These are phyloP conservation scores for Jaltomata sinuosa DNA, from an alignment of 257 asterid genomes.

Conservation along the genomic window DNA sequence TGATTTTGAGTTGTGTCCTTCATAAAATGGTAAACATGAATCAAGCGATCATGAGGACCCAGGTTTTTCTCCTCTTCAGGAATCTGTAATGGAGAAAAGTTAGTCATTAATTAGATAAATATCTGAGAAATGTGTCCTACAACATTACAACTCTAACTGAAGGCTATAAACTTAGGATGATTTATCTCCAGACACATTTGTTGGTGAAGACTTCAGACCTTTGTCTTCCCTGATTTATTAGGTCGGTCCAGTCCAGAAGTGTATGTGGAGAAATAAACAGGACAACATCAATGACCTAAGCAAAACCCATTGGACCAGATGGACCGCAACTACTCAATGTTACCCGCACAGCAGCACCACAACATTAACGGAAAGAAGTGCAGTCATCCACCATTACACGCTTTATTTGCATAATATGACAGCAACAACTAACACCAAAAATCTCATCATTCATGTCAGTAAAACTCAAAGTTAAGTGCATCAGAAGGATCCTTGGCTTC, in stretches of 20 bases:
- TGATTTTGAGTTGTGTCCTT: constrained; percentile 18
- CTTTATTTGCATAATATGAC: neutral
- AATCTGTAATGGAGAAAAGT: constrained; percentile 6
- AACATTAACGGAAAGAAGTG: neutral
- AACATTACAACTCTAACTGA: neutral
- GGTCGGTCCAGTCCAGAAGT: neutral
- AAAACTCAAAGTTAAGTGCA: neutral
- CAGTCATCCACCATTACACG: neutral
- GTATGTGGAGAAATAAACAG: neutral
- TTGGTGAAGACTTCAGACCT: neutral
- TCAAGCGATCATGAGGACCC: constrained; percentile 22
- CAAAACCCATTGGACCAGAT: neutral
- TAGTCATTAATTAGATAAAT: neutral
- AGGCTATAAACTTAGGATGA: neutral
- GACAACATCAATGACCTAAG: neutral
- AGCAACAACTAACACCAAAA: neutral
- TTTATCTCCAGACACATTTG: neutral
- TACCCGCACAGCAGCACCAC: neutral
- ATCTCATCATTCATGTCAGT: neutral
- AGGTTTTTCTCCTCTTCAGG: constrained; percentile 22
- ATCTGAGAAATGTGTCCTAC: neutral
- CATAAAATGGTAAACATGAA: constrained; percentile 22
- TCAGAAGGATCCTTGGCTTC: neutral
- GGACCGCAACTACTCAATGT: neutral
- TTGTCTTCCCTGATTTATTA: neutral